Evolutionary conservation across 2,329 filamentous ascomycete species (phyloP).

Genomic region (Fusarium palustre): DNA sequence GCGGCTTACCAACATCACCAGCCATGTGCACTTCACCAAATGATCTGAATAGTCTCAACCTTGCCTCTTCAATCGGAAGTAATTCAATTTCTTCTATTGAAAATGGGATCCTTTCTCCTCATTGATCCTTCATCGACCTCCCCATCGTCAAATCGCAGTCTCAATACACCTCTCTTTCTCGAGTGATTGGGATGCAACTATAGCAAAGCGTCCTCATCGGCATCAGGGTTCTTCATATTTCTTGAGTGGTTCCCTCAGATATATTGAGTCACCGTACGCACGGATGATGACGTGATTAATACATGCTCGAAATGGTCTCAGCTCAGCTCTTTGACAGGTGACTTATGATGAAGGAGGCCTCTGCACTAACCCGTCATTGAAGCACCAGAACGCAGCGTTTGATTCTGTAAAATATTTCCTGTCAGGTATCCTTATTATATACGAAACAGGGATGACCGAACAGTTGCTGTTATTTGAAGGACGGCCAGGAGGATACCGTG

Average conservation of each 20-base stretch:
- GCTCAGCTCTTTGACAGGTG: background rate
- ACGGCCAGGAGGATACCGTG: background rate
- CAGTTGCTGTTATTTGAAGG: background rate
- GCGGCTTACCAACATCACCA: background rate
- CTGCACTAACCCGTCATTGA: background rate
- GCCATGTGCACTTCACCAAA: background rate
- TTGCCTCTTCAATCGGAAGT: background rate
- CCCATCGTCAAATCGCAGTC: background rate
- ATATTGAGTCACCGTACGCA: background rate
- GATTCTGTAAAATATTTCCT: background rate
- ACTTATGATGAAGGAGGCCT: background rate
- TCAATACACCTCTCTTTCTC: background rate
- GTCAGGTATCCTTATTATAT: background rate
- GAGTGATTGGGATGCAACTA: background rate
- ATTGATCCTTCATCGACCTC: background rate
- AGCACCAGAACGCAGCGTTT: fast-evolving
- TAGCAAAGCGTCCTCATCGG: no score
- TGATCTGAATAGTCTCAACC: background rate
- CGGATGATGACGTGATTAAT: background rate
- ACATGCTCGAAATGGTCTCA: background rate
- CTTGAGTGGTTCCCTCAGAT: background rate
- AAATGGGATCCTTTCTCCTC: background rate
- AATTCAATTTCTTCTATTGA: background rate
- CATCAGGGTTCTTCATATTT: background rate
- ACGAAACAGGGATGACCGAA: background rate